Evolutionary conservation across 495 filamentous ascomycete species (phyloP), one percentile per base, ranked within the genome.

Genomic region (Aspergillus carlsbadensis): DNA sequence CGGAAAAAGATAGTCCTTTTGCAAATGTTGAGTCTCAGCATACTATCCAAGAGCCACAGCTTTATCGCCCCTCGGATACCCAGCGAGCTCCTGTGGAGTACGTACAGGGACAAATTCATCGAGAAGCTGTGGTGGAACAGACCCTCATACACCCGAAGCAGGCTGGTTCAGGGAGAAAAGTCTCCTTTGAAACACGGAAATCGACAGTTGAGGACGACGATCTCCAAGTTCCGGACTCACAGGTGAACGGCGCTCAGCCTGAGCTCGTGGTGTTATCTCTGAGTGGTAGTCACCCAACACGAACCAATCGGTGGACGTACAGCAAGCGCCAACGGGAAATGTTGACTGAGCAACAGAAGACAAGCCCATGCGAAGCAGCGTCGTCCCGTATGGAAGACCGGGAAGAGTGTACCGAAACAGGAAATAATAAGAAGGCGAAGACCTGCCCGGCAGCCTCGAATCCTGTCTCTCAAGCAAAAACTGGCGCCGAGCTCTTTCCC

Each of bases 181-280:
- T 73, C 18, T 70, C 65, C 17, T 75, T 73, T 26, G 58, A 63
- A 8, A 34, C 52, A n/a, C 21, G 51, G 17, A 51, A 44, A 5
- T 11, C 56, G 18, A 15, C 17, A 17, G 17, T 44, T 6, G 24
- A 24, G 1, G 10, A 13, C 5, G 49, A 51, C n/a, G 45, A 57
- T 7, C 36, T 48, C 21, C 57, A 66, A 31, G 15, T 31, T 15
- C 17, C 40, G 2, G 45, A 41, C 7, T 22, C 34, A 8, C 35
- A 56, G 15, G 18, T 5, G 10, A 50, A 53, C 14, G 31, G 18
- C 14, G 20, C 15, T 13, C 33, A 52, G 0, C 36, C 10, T 15
- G 56, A 33, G 29, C 11, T 10, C 1, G 13, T 22, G 18, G 37
- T 53, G 20, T 46, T 26, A 31, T 24, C 46, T 14, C 17, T 40